Percentiles rank a stretch among this genome's conserved stretches.
Conservation (phyloP, 2,329 filamentous ascomycete species). For the Verticillium nonalfalfae region DNA sequence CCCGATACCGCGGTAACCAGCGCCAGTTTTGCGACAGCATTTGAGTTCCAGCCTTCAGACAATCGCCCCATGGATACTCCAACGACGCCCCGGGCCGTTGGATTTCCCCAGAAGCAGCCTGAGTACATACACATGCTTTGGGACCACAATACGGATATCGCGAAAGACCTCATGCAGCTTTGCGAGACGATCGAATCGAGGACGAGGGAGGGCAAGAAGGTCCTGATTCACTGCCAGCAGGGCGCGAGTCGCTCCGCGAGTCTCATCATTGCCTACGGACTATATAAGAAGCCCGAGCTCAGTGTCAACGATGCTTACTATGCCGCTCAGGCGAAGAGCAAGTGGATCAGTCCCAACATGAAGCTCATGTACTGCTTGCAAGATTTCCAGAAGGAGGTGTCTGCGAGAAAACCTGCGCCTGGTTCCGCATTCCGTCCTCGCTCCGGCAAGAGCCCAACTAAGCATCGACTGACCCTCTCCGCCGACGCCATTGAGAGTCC, state of each 20-base stretch:
- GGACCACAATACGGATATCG: constrained; percentile 86
- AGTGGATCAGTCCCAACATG: constrained; percentile 90
- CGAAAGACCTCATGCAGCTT: constrained; percentile 66
- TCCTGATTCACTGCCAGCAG: constrained; percentile 80
- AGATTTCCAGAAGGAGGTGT: constrained; percentile 65
- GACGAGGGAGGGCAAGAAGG: constrained; percentile 67
- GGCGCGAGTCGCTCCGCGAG: constrained; percentile 81
- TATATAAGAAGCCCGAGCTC: constrained; percentile 71
- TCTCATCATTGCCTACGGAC: constrained; percentile 77
- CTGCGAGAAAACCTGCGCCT: constrained; percentile 39
- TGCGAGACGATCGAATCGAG: constrained; percentile 71
- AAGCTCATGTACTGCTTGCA: constrained; percentile 84
- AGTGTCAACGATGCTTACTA: constrained; percentile 81
- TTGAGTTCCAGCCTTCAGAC: constrained; percentile 43
- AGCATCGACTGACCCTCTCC: constrained; percentile 55
- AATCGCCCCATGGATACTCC: constrained; percentile 37
- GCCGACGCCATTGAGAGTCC: constrained; percentile 48
- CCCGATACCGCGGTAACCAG: constrained; percentile 52
- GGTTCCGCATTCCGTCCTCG: constrained; percentile 42
- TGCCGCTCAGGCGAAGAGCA: constrained; percentile 71
- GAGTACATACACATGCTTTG: constrained; percentile 85
- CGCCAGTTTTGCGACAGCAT: constrained; percentile 54
- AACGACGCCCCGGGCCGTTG: constrained; percentile 49
- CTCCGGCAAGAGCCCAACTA: constrained; percentile 48
- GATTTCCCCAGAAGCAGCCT: constrained; percentile 43